These are phyloP conservation scores for Phaffomyces antillensis DNA, from an alignment of 805 yeast species.

Conservation along the genomic window DNA sequence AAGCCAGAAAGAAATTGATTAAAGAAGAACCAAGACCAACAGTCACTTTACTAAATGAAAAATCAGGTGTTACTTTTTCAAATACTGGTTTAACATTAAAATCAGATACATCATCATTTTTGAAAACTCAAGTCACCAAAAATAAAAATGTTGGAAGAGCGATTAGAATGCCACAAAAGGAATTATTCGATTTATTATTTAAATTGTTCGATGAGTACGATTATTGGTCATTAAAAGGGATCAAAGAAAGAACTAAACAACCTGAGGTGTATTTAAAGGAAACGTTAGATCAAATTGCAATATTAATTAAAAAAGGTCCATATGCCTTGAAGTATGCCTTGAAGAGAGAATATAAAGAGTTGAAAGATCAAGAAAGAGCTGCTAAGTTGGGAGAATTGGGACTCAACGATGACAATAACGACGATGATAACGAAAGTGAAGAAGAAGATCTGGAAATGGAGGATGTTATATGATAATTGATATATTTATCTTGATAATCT, in stretches of 20 bases:
- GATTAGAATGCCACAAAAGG: constrained; percentile 89
- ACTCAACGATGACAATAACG: constrained; percentile 17
- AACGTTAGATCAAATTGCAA: constrained; percentile 83
- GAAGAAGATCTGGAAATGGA: constrained; percentile 73
- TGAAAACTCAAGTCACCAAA: constrained; percentile 41
- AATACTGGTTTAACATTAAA: constrained; percentile 80
- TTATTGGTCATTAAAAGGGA: constrained; percentile 93
- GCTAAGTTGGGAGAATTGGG: constrained; percentile 51
- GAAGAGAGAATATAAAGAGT: constrained; percentile 81
- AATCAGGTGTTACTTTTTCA: constrained; percentile 83
- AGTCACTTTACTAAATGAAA: constrained; percentile 63
- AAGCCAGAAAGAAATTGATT: constrained; percentile 43
- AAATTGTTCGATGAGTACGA: constrained; percentile 89
- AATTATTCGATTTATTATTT: constrained; percentile 81
- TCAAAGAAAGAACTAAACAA: constrained; percentile 89
- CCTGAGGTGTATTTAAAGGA: constrained; percentile 92
- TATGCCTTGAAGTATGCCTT: constrained; percentile 87
- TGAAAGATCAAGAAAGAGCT: constrained; percentile 70
- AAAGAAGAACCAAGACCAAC: constrained; percentile 49
- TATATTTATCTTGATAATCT: neutral
- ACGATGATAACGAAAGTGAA: constrained; percentile 46
- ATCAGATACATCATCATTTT: constrained; percentile 64
- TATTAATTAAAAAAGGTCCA: constrained; percentile 88
- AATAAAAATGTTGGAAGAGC: constrained; percentile 68
- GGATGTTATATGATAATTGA: constrained; percentile 34